Evolutionary conservation across 495 filamentous ascomycete species (phyloP), one percentile per base, ranked within the genome.

Genomic region (Hypoxylon trugodes): DNA sequence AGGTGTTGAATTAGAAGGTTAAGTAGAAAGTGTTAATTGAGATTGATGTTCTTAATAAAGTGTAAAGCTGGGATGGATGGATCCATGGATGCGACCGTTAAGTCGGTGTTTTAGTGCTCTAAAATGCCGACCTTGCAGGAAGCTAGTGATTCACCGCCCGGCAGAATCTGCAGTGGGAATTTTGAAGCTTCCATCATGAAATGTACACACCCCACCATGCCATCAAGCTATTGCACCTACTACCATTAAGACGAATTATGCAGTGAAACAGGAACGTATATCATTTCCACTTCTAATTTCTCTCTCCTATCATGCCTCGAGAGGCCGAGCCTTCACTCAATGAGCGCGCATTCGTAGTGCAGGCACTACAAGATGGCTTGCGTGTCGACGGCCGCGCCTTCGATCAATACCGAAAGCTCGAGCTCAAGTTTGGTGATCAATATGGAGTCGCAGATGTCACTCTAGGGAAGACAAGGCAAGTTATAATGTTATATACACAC

Each of bases 361-460:
- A 91, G 73, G 90, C 90, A 38, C 81, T 96, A 18, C 79, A 87
- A 60, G 84, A 97, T 70, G 82, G 88, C 63, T 74, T 90, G 21
- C 89, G 95, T 10, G 78, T 97, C 19, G 95, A 98, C 77, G 90
- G 89, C 60, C 91, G 95, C 50, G 73, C 82, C 32, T 78, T 91
- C 47, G 90, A 97, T 65, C 80, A 89, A 46, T 92, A 89, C 77
- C 89, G 95, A 56, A 77, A 85, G 8, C 70, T 98, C 16, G 84
- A 87, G 36, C 80, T 98, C 28, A 82, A 81, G 5, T 97, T 98
- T 75, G 92, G 91, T 12, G 89, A 96, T 35, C 90, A 96, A 69
- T 90, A 95, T 80, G 95, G 95, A 47, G 86, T 93, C 72, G 90
- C 90, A 64, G 92, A 97, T 72, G 91, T 97, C 3, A 83, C 86